Conservation (phyloP, 108 stramenopile genomes). For the Mayamaea pseudoterrestris region DNA sequence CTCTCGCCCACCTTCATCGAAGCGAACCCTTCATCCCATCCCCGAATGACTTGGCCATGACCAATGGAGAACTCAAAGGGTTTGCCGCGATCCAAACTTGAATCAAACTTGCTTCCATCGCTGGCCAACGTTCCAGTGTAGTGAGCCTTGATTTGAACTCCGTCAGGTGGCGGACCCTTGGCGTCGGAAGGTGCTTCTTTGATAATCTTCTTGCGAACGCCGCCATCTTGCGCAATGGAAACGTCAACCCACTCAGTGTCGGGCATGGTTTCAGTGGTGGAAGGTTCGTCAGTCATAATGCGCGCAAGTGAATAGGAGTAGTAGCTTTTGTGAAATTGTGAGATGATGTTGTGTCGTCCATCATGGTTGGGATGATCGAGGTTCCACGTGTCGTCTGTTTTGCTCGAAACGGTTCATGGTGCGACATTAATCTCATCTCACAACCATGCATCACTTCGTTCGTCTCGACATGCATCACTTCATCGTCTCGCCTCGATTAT, state of each 20-base stretch:
- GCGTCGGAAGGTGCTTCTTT: conserved; percentile 60
- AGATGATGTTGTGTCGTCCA: no score
- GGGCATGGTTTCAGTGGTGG: no score
- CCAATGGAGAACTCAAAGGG: conserved; percentile 94
- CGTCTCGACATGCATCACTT: no score
- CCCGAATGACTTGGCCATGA: conserved; percentile 87
- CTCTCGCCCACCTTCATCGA: conserved; percentile 85
- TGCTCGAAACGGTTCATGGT: no score
- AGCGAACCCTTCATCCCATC: conserved; percentile 90
- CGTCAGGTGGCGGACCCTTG: conserved; percentile 58
- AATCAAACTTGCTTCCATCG: conserved; percentile 86
- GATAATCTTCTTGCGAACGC: conserved; percentile 73
- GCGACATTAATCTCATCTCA: no score
- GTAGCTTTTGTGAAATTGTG: no score
- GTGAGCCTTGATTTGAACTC: conserved; percentile 75
- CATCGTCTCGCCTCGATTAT: no score
- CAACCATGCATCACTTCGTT: no score
- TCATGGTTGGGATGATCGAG: no score
- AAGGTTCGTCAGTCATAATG: no score
- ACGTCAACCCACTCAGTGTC: conserved; percentile 62
- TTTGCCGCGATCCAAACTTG: conserved; percentile 70
- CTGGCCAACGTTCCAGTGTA: conserved; percentile 78
- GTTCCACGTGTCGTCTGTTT: no score
- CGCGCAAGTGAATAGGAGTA: no score
- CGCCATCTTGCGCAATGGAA: conserved; percentile 75